Evolutionary conservation across 2,329 filamentous ascomycete species (phyloP).

Genomic region (Fusarium metavorans): DNA sequence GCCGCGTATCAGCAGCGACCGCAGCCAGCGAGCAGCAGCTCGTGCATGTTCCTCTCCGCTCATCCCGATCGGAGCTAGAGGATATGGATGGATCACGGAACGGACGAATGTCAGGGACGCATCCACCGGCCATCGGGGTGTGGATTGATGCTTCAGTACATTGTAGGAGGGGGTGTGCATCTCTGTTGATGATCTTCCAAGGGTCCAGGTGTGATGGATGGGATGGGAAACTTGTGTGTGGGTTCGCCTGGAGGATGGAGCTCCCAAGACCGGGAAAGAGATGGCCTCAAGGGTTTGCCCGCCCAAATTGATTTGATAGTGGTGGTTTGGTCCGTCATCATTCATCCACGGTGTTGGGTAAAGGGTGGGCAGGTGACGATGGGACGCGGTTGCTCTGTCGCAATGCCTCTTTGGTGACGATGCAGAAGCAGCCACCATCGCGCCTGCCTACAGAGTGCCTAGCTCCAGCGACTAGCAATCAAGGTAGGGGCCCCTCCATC

Average conservation of each 20-base stretch:
- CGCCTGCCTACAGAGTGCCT: conserved; percentile 5
- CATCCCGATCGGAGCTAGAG: conserved; percentile 41
- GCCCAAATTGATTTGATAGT: conserved; percentile 7
- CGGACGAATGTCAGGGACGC: conserved; percentile 41
- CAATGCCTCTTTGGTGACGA: conserved; percentile 17
- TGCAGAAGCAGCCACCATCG: conserved; percentile 8
- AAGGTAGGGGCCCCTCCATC: conserved; percentile 1
- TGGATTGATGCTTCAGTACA: not conserved
- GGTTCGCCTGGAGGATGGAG: conserved; percentile 15
- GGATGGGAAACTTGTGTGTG: conserved; percentile 15
- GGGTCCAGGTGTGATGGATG: conserved; percentile 15
- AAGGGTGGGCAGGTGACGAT: conserved; percentile 36
- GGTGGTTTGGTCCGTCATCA: conserved; percentile 3
- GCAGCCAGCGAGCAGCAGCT: conserved; percentile 8
- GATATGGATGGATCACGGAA: conserved; percentile 28
- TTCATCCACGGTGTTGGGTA: not conserved
- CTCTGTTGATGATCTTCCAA: conserved; percentile 18
- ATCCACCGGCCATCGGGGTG: conserved; percentile 26
- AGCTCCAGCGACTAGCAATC: conserved; percentile 1
- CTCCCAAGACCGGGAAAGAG: not conserved
- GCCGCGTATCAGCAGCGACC: conserved; percentile 6
- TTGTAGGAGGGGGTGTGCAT: conserved; percentile 20
- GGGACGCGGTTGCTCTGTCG: conserved; percentile 21
- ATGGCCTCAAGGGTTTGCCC: not conserved
- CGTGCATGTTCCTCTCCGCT: conserved; percentile 32